A percentile compares a stretch with the other conserved stretches of the same genome.
Conservation (phyloP, 805 yeast genomes). For the Teunomyces pallodes region DNA sequence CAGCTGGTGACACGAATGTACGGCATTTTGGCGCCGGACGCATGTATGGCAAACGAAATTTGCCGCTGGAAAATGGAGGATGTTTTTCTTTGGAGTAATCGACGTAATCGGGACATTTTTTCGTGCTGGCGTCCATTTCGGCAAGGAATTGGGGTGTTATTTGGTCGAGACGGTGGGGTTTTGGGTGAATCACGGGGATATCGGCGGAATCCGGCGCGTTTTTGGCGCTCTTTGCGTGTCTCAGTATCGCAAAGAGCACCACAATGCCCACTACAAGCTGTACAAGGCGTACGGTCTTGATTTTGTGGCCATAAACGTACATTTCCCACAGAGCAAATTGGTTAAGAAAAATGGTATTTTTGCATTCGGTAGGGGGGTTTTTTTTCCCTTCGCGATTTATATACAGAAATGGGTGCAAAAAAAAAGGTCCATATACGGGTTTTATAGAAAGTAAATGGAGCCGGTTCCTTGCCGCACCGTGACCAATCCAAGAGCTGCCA, state of each 20-base stretch:
- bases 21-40: constrained; percentile 73
- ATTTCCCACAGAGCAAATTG: neutral
- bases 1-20: constrained; percentile 61
- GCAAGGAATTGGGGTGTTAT: constrained; percentile 15
- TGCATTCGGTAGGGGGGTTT: neutral
- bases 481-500: constrained; percentile 21
- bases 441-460: constrained; percentile 14
- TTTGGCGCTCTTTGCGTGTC: neutral
- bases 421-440: neutral
- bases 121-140: constrained; percentile 15
- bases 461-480: constrained; percentile 17
- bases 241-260: neutral
- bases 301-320: constrained; percentile 6
- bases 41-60: constrained; percentile 61
- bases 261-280: constrained; percentile 3
- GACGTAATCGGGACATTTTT: constrained; percentile 59
- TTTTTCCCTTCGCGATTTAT: neutral
- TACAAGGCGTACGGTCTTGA: constrained; percentile 7
- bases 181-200: no score
- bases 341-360: neutral
- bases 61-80: constrained; percentile 57
- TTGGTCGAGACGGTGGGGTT: neutral
- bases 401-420: neutral
- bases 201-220: neutral
- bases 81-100: constrained; percentile 56